Percentiles rank a stretch among this genome's conserved stretches.
These are phyloP conservation scores for Daldinia childiae DNA, from an alignment of 495 filamentous ascomycete genomes.

Conservation along the genomic window DNA sequence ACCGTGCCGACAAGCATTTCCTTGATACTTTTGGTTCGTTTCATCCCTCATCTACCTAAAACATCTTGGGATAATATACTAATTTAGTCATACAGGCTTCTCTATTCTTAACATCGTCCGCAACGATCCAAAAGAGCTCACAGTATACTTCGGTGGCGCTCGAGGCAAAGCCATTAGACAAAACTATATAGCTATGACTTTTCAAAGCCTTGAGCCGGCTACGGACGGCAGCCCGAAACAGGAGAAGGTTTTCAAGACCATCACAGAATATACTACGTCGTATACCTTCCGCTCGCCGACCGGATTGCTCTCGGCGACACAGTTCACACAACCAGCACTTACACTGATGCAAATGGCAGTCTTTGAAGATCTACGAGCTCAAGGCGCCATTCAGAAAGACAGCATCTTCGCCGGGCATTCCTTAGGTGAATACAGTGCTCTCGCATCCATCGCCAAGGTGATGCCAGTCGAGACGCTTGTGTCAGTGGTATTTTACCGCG, in stretches of 20 bases:
- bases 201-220: constrained; percentile 73
- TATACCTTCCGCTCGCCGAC: constrained; percentile 90
- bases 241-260: constrained; percentile 92
- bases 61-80: constrained; percentile 27
- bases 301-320: constrained; percentile 85
- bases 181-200: constrained; percentile 95
- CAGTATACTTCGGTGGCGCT: constrained; percentile 87
- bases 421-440: constrained; percentile 87
- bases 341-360: constrained; percentile 93
- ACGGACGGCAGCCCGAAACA: constrained; percentile 82
- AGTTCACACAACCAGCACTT: constrained; percentile 90
- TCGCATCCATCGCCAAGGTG: constrained; percentile 87
- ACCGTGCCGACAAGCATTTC: constrained; percentile 86
- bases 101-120: constrained; percentile 90
- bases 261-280: constrained; percentile 78
- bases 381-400: constrained; percentile 84
- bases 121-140: constrained; percentile 91
- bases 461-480: constrained; percentile 93
- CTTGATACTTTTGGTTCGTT: constrained; percentile 85
- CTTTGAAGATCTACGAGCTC: constrained; percentile 87
- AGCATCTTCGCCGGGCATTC: constrained; percentile 90
- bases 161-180: constrained; percentile 86
- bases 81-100: constrained; percentile 62
- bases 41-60: not conserved
- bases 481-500: constrained; percentile 91